Conservation (phyloP, 371 early-diverging fungal genomes). For the Apophysomyces ossiformis region DNA sequence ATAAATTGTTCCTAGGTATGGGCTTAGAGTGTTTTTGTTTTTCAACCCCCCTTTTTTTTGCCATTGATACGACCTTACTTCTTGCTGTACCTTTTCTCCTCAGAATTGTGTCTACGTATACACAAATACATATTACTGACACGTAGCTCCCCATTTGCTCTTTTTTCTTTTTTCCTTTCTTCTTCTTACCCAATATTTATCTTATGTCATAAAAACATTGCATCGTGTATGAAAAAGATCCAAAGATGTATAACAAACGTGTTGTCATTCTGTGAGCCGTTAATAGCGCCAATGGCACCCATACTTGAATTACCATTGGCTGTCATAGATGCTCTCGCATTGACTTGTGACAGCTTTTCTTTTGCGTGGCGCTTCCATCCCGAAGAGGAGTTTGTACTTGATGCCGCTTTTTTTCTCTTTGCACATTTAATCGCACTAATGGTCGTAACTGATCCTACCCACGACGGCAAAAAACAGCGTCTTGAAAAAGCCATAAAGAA, state of each 20-base stretch:
- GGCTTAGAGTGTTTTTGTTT: neutral
- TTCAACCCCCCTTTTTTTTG: neutral
- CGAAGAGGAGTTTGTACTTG: neutral
- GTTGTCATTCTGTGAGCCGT: too few species aligned
- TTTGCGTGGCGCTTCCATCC: conserved; percentile 5
- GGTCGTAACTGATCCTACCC: conserved; percentile 13
- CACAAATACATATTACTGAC: neutral
- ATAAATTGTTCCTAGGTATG: neutral
- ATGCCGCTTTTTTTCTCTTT: conserved; percentile 5
- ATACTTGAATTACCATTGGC: too few species aligned
- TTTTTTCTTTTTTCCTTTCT: too few species aligned
- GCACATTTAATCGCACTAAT: neutral
- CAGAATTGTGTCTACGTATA: conserved; percentile 3
- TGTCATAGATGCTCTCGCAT: too few species aligned
- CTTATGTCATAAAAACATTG: too few species aligned
- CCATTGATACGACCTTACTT: neutral
- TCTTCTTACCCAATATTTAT: too few species aligned
- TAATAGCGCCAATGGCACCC: too few species aligned
- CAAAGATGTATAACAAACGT: too few species aligned
- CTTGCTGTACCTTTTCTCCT: neutral
- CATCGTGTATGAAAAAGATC: too few species aligned
- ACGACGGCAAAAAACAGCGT: conserved; percentile 20
- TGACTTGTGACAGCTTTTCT: conserved; percentile 17
- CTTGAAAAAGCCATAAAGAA: conserved; percentile 18
- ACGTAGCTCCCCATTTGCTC: neutral